Conservation (phyloP, 2,329 filamentous ascomycete genomes). For the Torrubiella hemipterigena region DNA sequence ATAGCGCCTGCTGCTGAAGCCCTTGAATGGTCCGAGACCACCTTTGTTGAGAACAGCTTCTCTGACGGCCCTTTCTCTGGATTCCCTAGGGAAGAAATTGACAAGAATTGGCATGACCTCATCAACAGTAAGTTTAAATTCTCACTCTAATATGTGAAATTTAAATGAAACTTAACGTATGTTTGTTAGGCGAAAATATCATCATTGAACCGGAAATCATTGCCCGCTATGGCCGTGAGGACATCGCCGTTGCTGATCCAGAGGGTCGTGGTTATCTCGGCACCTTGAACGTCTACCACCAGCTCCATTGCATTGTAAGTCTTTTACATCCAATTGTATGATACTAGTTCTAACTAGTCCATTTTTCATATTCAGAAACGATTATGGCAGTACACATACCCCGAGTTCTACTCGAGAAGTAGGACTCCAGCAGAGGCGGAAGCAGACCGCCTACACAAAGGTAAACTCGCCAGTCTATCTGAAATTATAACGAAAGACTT, state of each 20-base stretch:
- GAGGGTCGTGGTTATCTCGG: slow-evolving; percentile 4
- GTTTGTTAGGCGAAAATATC: slow-evolving; percentile 1
- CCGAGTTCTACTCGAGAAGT: slow-evolving; percentile 2
- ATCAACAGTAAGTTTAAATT: slow-evolving; percentile 3
- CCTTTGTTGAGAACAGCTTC: slow-evolving; percentile 5
- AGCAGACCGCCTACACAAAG: slow-evolving; percentile 5
- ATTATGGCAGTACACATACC: slow-evolving; percentile 5
- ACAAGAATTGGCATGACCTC: slow-evolving; percentile 4
- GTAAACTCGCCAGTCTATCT: not conserved
- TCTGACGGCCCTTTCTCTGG: slow-evolving; percentile 4
- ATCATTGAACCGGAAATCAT: slow-evolving; percentile 4
- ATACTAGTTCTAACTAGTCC: not conserved
- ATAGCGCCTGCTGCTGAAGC: slow-evolving; percentile 4
- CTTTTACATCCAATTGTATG: not conserved
- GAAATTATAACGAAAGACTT: not conserved
- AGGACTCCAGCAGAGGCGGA: slow-evolving; percentile 2
- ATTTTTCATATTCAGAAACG: slow-evolving; percentile 1
- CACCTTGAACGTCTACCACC: slow-evolving; percentile 7
- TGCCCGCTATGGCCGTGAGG: not conserved
- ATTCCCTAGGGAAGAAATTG: slow-evolving; percentile 3
- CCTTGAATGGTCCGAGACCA: slow-evolving; percentile 2
- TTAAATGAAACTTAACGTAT: not conserved
- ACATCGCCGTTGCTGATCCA: slow-evolving; percentile 4
- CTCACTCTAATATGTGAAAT: not conserved
- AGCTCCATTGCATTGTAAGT: slow-evolving; percentile 7